A percentile compares a stretch with the other conserved stretches of the same genome.
These are phyloP conservation scores for Sclerotinia trifoliorum DNA, from an alignment of 2,329 filamentous ascomycete genomes.

Conservation along the genomic window DNA sequence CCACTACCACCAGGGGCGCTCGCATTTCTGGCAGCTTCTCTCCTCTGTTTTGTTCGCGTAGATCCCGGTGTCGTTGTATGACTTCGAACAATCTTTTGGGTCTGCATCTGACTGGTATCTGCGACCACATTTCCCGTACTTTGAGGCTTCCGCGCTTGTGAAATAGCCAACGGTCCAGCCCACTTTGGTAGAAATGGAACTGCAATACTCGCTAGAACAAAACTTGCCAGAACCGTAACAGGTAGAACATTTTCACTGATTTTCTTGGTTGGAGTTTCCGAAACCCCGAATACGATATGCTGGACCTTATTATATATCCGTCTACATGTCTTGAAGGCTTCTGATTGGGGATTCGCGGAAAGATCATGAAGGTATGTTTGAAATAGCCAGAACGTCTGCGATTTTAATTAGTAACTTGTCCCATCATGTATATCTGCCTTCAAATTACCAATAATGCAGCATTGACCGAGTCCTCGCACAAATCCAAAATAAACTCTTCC, in stretches of 20 bases:
- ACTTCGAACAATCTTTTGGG: constrained; percentile 62
- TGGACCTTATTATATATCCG: constrained; percentile 87
- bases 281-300: constrained; percentile 78
- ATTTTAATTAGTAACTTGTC: constrained; percentile 27
- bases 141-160: constrained; percentile 75
- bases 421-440: background rate
- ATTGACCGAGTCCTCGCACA: constrained; percentile 85
- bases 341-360: constrained; percentile 68
- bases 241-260: constrained; percentile 80
- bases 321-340: constrained; percentile 77
- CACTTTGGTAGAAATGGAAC: constrained; percentile 73
- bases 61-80: constrained; percentile 63
- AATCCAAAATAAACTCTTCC: constrained; percentile 81
- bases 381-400: constrained; percentile 84
- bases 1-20: constrained; percentile 42
- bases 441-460: constrained; percentile 70
- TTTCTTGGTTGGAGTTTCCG: constrained; percentile 67
- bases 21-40: constrained; percentile 44
- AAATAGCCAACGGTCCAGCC: constrained; percentile 77
- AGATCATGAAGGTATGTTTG: constrained; percentile 85
- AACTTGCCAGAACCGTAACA: constrained; percentile 76
- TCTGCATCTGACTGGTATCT: constrained; percentile 50
- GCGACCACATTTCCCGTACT: constrained; percentile 60
- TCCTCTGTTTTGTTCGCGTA: constrained; percentile 45
- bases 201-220: constrained; percentile 74